phyloP scores from a whole-genome alignment of 306 rosid species.

The Pterocarpus macrocarpus region DNA sequence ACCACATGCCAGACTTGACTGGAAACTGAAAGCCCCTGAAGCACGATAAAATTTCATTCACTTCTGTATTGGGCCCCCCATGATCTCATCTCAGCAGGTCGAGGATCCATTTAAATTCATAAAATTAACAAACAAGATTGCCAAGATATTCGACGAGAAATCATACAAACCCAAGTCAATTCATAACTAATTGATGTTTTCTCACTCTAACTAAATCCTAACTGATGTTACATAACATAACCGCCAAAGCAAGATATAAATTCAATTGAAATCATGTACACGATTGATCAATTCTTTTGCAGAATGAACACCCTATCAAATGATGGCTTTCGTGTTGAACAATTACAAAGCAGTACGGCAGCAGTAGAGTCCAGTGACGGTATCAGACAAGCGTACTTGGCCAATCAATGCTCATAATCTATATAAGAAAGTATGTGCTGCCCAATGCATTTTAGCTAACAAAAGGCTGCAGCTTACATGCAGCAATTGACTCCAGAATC shows the following conservation, averaged over 20 bases:
- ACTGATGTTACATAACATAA: slow-evolving; percentile 8
- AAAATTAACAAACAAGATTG: not conserved
- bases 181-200: not conserved
- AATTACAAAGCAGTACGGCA: not conserved
- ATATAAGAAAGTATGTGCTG: not conserved
- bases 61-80: no score
- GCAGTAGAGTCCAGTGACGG: not conserved
- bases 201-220: not conserved
- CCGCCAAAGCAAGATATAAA: slow-evolving; percentile 19
- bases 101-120: not conserved
- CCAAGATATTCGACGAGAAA: not conserved
- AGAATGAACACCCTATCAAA: slow-evolving; percentile 16
- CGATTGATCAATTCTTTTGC: slow-evolving; percentile 3
- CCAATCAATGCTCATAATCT: not conserved
- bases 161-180: not conserved
- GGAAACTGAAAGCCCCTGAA: no score
- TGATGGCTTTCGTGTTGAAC: not conserved
- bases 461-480: slow-evolving; percentile 69
- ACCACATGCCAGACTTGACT: not conserved
- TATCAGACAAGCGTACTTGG: not conserved
- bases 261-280: slow-evolving; percentile 39
- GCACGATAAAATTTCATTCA: not conserved
- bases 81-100: not conserved
- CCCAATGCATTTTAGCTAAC: slow-evolving; percentile 52
- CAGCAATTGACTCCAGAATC: slow-evolving; percentile 91